Conservation (phyloP, 371 early-diverging fungal species). For the Syncephalastrum racemosum region DNA sequence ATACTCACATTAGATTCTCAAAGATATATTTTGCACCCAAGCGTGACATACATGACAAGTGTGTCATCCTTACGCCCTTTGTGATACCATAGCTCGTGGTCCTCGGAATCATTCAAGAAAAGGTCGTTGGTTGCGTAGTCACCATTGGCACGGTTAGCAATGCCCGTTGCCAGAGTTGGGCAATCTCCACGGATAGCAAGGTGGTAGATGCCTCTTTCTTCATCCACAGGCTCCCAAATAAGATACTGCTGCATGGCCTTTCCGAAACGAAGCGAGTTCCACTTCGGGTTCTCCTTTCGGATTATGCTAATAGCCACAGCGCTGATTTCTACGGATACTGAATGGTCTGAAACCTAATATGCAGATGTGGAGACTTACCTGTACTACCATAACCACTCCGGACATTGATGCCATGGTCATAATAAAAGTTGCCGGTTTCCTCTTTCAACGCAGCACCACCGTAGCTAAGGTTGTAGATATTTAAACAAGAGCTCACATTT, state of each 20-base stretch:
- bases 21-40: background rate
- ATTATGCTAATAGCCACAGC: background rate
- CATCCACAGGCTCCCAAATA: constrained; percentile 8
- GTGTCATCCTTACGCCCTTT: constrained; percentile 31
- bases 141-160: constrained; percentile 24
- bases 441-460: constrained; percentile 15
- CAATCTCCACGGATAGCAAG: constrained; percentile 5
- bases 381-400: constrained; percentile 19
- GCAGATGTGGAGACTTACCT: constrained; percentile 2
- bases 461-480: background rate
- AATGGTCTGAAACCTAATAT: background rate
- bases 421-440: constrained; percentile 7
- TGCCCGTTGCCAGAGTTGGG: constrained; percentile 12
- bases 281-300: background rate
- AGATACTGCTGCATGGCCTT: background rate
- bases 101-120: constrained; percentile 6
- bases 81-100: constrained; percentile 14
- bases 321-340: constrained; percentile 6
- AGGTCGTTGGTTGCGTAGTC: constrained; percentile 27
- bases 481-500: no score
- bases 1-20: background rate
- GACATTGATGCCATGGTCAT: constrained; percentile 10
- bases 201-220: constrained; percentile 1
- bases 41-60: constrained; percentile 16
- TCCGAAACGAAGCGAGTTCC: constrained; percentile 2